Evolutionary conservation across 441 rosid species (phyloP).

Genomic region (Rhodomyrtus psidioides): DNA sequence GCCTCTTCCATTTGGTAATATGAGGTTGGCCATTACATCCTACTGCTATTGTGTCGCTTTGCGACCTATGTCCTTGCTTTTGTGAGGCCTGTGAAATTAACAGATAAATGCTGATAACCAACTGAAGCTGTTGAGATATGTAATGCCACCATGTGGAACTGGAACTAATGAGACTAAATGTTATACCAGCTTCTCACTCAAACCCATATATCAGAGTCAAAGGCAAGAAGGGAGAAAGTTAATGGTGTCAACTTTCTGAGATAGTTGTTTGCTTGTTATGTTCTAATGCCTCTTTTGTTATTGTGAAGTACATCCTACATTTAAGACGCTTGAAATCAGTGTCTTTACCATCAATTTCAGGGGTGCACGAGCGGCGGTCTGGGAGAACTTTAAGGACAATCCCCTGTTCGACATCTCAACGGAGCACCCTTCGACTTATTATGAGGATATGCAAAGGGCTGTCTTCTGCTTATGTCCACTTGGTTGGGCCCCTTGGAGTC

Average conservation of each 20-base stretch:
- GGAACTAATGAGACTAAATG: neutral
- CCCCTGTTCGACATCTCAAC: conserved; percentile 71
- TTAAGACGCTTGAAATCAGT: neutral
- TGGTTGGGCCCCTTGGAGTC: conserved; percentile 89
- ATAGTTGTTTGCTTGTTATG: neutral
- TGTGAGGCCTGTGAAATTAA: neutral
- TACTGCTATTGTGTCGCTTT: neutral
- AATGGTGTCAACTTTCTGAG: neutral
- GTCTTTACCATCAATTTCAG: conserved; percentile 17
- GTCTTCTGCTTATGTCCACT: conserved; percentile 71
- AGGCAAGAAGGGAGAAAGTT: neutral
- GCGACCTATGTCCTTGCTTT: neutral
- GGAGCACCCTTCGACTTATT: conserved; percentile 71
- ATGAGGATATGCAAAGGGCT: conserved; percentile 77
- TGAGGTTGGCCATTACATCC: neutral
- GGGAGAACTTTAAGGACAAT: conserved; percentile 81
- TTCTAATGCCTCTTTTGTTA: neutral
- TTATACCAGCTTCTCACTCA: neutral
- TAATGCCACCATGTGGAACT: neutral
- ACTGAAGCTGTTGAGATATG: neutral
- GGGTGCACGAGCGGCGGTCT: conserved; percentile 73
- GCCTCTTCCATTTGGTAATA: neutral
- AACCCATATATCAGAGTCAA: neutral
- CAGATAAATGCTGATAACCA: neutral
- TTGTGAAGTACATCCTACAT: neutral